Conservation (phyloP, 129 eudicot genomes). For the Flaveria ramosissima region DNA sequence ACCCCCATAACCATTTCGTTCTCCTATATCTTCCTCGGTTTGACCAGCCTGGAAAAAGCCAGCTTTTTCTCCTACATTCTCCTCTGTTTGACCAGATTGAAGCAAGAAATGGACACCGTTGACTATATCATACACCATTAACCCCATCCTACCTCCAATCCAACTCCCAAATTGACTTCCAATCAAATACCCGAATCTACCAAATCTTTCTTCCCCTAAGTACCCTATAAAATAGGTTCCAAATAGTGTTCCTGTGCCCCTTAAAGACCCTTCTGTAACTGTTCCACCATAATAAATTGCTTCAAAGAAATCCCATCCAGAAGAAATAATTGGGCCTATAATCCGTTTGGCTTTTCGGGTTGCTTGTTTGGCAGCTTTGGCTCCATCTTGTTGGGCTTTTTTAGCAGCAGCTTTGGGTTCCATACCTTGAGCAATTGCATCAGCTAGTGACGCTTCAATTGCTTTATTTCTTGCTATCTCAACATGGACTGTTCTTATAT, state of each 20-base stretch:
- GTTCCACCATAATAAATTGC: constrained; percentile 83
- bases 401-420: constrained; percentile 64
- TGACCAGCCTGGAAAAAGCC: constrained; percentile 41
- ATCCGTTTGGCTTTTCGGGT: constrained; percentile 70
- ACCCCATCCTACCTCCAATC: constrained; percentile 88
- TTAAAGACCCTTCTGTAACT: constrained; percentile 67
- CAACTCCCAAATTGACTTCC: constrained; percentile 95
- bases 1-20: constrained; percentile 26
- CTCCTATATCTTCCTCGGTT: constrained; percentile 28
- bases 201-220: constrained; percentile 68
- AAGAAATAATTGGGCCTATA: constrained; percentile 83
- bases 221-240: constrained; percentile 76
- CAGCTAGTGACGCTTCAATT: constrained; percentile 57
- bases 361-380: constrained; percentile 85
- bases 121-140: constrained; percentile 79
- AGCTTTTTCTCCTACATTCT: constrained; percentile 14
- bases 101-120: constrained; percentile 64
- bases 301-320: constrained; percentile 96
- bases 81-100: constrained; percentile 42
- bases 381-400: constrained; percentile 71
- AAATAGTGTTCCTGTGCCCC: constrained; percentile 81
- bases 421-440: constrained; percentile 72
- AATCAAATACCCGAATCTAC: constrained; percentile 80
- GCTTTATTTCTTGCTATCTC: constrained; percentile 66
- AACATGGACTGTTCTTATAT: constrained; percentile 66